A percentile compares a stretch with the other conserved stretches of the same genome.
These are phyloP conservation scores for Capronia americana DNA, from an alignment of 2,329 filamentous ascomycete genomes.

Conservation along the genomic window DNA sequence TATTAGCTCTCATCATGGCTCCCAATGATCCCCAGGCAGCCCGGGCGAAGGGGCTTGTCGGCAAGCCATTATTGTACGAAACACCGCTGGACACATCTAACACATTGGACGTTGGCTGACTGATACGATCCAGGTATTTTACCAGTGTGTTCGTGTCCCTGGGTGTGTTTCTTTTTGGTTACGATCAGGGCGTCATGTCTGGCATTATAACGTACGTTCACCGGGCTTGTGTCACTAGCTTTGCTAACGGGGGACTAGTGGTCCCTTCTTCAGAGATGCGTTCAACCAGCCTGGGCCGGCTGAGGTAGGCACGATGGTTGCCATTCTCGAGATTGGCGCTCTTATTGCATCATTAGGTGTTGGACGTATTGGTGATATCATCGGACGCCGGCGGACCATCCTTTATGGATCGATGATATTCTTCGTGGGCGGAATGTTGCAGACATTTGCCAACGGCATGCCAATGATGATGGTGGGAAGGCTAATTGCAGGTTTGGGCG, in stretches of 20 bases:
- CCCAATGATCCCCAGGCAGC: slow-evolving; percentile 69
- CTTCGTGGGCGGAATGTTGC: slow-evolving; percentile 79
- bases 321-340: slow-evolving; percentile 92
- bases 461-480: slow-evolving; percentile 85
- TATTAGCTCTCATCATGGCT: slow-evolving; percentile 85
- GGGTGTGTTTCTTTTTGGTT: slow-evolving; percentile 70
- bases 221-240: background rate
- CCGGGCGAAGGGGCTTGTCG: slow-evolving; percentile 88
- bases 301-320: slow-evolving; percentile 95
- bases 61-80: slow-evolving; percentile 87
- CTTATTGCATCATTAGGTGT: slow-evolving; percentile 87
- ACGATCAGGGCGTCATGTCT: slow-evolving; percentile 71
- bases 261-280: slow-evolving; percentile 86
- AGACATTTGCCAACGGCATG: slow-evolving; percentile 82
- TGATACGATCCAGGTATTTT: slow-evolving; percentile 72
- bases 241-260: slow-evolving; percentile 59
- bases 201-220: slow-evolving; percentile 70
- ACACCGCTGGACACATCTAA: slow-evolving; percentile 39
- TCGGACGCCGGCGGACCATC: slow-evolving; percentile 88
- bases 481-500: slow-evolving; percentile 82
- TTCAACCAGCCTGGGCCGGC: slow-evolving; percentile 87
- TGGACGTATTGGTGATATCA: slow-evolving; percentile 86
- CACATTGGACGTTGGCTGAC: slow-evolving; percentile 32
- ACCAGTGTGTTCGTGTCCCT: slow-evolving; percentile 78
- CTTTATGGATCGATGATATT: slow-evolving; percentile 93